A percentile compares a stretch with the other conserved stretches of the same genome.
These are phyloP conservation scores for Thecaphora frezii DNA, from an alignment of 1,284 basidiomycete genomes.

Conservation along the genomic window DNA sequence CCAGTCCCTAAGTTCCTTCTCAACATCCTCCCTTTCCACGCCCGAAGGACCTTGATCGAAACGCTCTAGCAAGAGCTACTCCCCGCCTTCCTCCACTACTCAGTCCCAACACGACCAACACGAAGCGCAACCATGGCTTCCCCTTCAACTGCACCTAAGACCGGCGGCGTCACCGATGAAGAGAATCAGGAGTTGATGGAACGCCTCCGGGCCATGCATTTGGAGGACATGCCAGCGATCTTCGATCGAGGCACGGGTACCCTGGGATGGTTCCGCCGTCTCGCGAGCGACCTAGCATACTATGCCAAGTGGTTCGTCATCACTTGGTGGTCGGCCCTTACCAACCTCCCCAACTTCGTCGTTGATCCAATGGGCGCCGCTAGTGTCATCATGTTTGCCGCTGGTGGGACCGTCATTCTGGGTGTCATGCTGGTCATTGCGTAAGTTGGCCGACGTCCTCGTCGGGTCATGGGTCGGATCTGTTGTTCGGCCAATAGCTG, in stretches of 20 bases:
- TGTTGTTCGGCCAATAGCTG: no score
- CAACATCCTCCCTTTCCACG: no score
- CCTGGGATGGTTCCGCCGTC: conserved; percentile 11
- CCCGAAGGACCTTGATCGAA: no score
- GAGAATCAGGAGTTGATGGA: background rate
- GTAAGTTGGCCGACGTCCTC: conserved; percentile 4
- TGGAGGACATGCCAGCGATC: conserved; percentile 9
- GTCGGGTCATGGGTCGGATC: background rate
- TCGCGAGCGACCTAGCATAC: conserved; percentile 18
- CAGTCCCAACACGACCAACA: no score
- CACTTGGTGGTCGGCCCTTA: conserved; percentile 22
- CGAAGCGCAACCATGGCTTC: no score
- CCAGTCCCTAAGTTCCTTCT: no score
- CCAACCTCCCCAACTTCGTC: conserved; percentile 19
- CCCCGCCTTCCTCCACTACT: no score
- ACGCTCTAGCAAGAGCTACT: no score
- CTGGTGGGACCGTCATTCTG: conserved; percentile 14
- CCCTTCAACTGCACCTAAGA: no score
- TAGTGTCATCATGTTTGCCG: conserved; percentile 13
- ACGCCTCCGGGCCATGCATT: conserved; percentile 19
- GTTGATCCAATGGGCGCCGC: conserved; percentile 19
- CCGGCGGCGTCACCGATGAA: no score
- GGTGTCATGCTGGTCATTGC: conserved; percentile 10
- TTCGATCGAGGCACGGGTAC: conserved; percentile 13
- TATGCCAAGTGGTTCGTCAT: conserved; percentile 17